phyloP scores from a whole-genome alignment of 1,284 basidiomycete species.

The Malassezia obtusa region DNA sequence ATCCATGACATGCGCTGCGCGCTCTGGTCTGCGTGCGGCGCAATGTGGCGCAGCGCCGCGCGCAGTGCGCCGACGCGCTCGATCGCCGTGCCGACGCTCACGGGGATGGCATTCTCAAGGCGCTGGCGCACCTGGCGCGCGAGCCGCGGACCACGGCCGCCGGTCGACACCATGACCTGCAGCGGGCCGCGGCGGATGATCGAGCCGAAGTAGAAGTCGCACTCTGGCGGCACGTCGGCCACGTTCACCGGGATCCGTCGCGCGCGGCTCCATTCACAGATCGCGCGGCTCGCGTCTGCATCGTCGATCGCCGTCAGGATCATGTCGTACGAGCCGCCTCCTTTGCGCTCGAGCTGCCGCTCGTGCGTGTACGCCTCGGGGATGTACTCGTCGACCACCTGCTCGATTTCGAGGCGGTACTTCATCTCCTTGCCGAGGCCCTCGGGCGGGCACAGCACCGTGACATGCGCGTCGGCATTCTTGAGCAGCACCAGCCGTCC shows the following conservation, averaged over 20 bases:
- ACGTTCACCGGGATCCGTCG: slow-evolving; percentile 79
- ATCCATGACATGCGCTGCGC: slow-evolving; percentile 87
- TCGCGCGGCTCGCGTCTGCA: slow-evolving; percentile 59
- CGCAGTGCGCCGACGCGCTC: slow-evolving; percentile 67
- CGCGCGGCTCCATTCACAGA: slow-evolving; percentile 63
- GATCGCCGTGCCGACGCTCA: slow-evolving; percentile 67
- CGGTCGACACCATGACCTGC: slow-evolving; percentile 91
- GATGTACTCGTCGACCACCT: slow-evolving; percentile 27
- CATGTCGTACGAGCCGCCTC: slow-evolving; percentile 60
- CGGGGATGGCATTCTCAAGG: slow-evolving; percentile 63
- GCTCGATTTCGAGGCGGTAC: slow-evolving; percentile 28
- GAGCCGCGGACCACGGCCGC: slow-evolving; percentile 82
- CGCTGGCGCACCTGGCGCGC: slow-evolving; percentile 69
- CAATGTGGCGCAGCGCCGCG: slow-evolving; percentile 60
- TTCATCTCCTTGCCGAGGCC: slow-evolving; percentile 41
- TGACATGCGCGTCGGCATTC: slow-evolving; percentile 42
- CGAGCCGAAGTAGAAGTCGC: slow-evolving; percentile 97
- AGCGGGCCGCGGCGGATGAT: slow-evolving; percentile 81
- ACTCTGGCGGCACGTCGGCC: slow-evolving; percentile 76
- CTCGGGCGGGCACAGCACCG: slow-evolving; percentile 37
- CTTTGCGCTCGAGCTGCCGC: slow-evolving; percentile 36
- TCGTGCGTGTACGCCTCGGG: slow-evolving; percentile 45
- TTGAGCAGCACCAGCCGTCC: slow-evolving; percentile 50
- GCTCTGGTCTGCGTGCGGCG: slow-evolving; percentile 64
- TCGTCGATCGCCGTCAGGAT: slow-evolving; percentile 91